These are phyloP conservation scores for Extremus antarcticus DNA, from an alignment of 495 filamentous ascomycete genomes.

Conservation along the genomic window DNA sequence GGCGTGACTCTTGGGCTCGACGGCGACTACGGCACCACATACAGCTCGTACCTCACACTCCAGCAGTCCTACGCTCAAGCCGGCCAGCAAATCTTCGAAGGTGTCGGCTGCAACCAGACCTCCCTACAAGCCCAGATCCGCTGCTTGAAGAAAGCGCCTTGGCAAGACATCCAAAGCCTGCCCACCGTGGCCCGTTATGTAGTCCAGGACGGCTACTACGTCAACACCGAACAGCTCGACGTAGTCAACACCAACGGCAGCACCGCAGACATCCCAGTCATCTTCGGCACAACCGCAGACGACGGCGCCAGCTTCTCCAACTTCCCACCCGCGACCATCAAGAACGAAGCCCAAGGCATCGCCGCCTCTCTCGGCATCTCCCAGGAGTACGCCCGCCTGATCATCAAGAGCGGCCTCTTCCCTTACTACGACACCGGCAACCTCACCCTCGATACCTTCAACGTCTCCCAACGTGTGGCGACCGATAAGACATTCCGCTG, in stretches of 20 bases:
- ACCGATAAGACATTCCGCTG: constrained; percentile 38
- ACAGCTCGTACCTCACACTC: constrained; percentile 39
- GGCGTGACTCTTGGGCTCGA: constrained; percentile 29
- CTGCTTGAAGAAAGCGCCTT: constrained; percentile 31
- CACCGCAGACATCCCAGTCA: constrained; percentile 32
- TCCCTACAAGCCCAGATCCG: constrained; percentile 28
- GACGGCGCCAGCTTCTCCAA: constrained; percentile 35
- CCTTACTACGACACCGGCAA: constrained; percentile 33
- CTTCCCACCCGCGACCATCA: constrained; percentile 29
- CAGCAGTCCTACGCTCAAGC: constrained; percentile 30
- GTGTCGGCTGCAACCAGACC: constrained; percentile 29
- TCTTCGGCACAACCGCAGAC: constrained; percentile 33
- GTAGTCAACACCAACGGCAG: constrained; percentile 25
- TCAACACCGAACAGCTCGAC: constrained; percentile 33
- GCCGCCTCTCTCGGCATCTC: constrained; percentile 30
- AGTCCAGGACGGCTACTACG: constrained; percentile 36
- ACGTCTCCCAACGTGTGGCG: constrained; percentile 33
- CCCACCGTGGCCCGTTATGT: constrained; percentile 34
- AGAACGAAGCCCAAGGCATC: constrained; percentile 27
- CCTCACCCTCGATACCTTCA: constrained; percentile 36
- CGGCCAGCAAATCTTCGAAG: constrained; percentile 31
- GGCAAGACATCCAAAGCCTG: constrained; percentile 24
- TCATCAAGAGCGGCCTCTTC: constrained; percentile 35
- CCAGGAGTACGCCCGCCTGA: constrained; percentile 26
- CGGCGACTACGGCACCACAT: constrained; percentile 38